Evolutionary conservation across 2,329 filamentous ascomycete species (phyloP).

Genomic region (Diaporthe aspalathi): DNA sequence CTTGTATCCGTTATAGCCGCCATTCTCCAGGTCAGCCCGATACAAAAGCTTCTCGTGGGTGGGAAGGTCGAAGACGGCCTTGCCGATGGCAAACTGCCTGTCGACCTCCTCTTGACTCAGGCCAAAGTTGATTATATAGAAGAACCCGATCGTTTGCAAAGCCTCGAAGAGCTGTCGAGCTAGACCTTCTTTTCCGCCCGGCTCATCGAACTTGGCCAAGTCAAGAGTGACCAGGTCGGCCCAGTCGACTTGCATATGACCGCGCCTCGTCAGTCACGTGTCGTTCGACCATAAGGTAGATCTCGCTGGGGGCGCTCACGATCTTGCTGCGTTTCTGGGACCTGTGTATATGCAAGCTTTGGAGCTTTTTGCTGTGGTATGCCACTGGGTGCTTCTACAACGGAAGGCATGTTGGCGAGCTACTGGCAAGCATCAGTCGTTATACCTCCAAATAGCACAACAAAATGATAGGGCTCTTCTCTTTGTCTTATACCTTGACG

Average conservation of each 20-base stretch:
- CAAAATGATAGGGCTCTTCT: neutral
- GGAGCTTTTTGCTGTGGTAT: conserved; percentile 50
- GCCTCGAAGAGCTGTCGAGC: conserved; percentile 67
- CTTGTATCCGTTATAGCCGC: conserved; percentile 68
- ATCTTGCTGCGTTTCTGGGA: conserved; percentile 50
- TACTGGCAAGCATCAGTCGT: neutral
- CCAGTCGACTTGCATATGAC: conserved; percentile 54
- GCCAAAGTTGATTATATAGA: conserved; percentile 73
- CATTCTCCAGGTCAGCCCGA: conserved; percentile 60
- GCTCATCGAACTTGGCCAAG: conserved; percentile 63
- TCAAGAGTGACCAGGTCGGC: conserved; percentile 69
- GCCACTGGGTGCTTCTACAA: conserved; percentile 42
- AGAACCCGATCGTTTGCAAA: conserved; percentile 65
- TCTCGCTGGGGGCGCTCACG: conserved; percentile 42
- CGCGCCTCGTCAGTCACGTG: neutral
- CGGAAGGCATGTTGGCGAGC: conserved; percentile 37
- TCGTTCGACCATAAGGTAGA: neutral
- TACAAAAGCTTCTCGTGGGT: conserved; percentile 70
- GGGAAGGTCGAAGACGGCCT: conserved; percentile 67
- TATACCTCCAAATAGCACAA: neutral
- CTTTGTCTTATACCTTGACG: neutral
- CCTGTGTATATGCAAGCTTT: conserved; percentile 46
- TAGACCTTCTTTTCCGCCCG: conserved; percentile 64
- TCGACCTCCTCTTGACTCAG: conserved; percentile 72
- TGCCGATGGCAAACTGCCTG: conserved; percentile 70